Percentiles rank a stretch among this genome's conserved stretches.
These are phyloP conservation scores for Filobasidium floriforme DNA, from an alignment of 768 basidiomycete genomes.

Conservation along the genomic window DNA sequence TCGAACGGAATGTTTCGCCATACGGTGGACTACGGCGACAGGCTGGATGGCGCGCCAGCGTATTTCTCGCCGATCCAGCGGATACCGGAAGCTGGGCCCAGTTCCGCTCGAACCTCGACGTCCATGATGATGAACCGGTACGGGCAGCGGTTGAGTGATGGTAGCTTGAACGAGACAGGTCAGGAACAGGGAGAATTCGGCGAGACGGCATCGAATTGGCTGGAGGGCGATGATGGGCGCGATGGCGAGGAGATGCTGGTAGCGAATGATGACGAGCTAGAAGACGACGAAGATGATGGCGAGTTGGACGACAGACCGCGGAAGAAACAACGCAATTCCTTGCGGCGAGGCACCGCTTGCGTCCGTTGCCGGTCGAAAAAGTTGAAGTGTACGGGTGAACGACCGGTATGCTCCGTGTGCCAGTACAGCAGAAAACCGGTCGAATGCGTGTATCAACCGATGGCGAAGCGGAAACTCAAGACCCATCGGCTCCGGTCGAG, in stretches of 20 bases:
- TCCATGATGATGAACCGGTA: not conserved
- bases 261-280: not conserved
- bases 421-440: conserved; percentile 13
- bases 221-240: not conserved
- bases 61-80: not conserved
- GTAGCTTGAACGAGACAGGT: not conserved
- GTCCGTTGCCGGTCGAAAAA: conserved; percentile 20
- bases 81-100: not conserved
- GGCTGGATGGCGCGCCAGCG: not conserved
- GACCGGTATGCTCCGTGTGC: conserved; percentile 17
- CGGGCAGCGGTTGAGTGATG: not conserved
- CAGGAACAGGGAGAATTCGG: not conserved
- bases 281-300: not conserved
- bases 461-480: conserved; percentile 12
- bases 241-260: not conserved
- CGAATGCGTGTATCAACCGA: conserved; percentile 14
- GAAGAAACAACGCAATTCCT: conserved; percentile 10
- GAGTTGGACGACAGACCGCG: not conserved
- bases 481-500: conserved; percentile 15
- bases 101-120: not conserved
- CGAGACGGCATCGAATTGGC: not conserved
- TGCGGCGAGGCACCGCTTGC: conserved; percentile 19
- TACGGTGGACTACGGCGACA: not conserved
- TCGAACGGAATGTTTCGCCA: not conserved
- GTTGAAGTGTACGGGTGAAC: conserved; percentile 21